Conservation (phyloP, 1,284 basidiomycete genomes). For the Irpex lacteus region DNA sequence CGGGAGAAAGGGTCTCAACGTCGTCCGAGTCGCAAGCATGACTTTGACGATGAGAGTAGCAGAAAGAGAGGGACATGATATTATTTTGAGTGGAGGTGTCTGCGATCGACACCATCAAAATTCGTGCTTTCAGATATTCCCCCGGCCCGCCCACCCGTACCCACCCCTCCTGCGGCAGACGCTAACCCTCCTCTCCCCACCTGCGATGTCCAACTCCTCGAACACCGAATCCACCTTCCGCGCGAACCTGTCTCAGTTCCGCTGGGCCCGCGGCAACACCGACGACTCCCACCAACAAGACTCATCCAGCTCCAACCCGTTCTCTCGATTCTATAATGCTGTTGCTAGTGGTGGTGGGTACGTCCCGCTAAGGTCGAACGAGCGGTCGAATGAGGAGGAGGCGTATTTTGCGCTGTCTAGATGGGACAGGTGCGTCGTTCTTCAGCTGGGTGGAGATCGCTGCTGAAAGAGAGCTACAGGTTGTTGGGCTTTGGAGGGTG, state of each 20-base stretch:
- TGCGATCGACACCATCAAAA: too few species aligned
- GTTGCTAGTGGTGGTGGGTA: slow-evolving; percentile 75
- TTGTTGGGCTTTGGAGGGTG: slow-evolving; percentile 94
- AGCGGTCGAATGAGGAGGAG: slow-evolving; percentile 92
- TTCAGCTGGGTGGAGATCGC: not conserved
- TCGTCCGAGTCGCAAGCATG: too few species aligned
- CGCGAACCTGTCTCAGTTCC: slow-evolving; percentile 73
- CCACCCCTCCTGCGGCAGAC: not conserved
- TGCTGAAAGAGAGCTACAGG: slow-evolving; percentile 35
- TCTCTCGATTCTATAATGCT: slow-evolving; percentile 76
- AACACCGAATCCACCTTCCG: slow-evolving; percentile 65
- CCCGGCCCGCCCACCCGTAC: too few species aligned
- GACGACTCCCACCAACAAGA: slow-evolving; percentile 64
- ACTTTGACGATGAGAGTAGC: too few species aligned
- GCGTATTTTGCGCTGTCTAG: slow-evolving; percentile 92
- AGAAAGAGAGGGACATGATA: too few species aligned
- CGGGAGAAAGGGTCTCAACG: too few species aligned
- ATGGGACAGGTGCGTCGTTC: slow-evolving; percentile 72
- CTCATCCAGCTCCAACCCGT: slow-evolving; percentile 44
- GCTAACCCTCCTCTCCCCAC: not conserved
- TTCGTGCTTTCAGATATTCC: too few species aligned
- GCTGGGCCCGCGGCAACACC: slow-evolving; percentile 77
- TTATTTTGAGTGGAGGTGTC: too few species aligned
- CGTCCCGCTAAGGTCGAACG: slow-evolving; percentile 83
- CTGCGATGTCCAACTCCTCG: not conserved